phyloP scores from a whole-genome alignment of 495 filamentous ascomycete species.

The Neurospora sp. region DNA sequence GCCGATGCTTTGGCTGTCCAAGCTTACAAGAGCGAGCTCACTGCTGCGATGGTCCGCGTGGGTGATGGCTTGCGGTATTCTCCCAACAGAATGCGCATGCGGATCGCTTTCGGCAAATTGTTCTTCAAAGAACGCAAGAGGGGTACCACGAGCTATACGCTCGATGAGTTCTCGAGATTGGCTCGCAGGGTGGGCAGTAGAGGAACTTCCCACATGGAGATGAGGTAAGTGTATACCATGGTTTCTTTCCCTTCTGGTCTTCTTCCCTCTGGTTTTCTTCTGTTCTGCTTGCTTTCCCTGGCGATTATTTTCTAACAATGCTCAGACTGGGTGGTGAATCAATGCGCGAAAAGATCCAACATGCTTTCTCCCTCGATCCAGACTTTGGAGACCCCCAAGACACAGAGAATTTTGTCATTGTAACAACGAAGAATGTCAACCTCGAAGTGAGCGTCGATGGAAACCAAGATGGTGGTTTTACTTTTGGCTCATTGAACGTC shows the following conservation, averaged over 20 bases:
- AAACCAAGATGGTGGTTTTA: background rate
- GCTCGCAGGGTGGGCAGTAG: constrained; percentile 21
- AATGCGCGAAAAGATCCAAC: background rate
- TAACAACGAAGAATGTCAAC: constrained; percentile 13
- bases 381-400: background rate
- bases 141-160: constrained; percentile 25
- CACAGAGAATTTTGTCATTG: constrained; percentile 1
- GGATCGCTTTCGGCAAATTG: constrained; percentile 47
- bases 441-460: constrained; percentile 8
- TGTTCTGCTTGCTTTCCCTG: background rate
- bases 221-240: constrained; percentile 17
- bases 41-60: background rate
- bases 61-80: constrained; percentile 1
- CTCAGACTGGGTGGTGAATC: background rate
- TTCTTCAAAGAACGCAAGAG: constrained; percentile 36
- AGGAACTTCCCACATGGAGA: constrained; percentile 25
- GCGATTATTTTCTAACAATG: background rate
- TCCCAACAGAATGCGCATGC: constrained; percentile 31
- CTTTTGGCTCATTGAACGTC: constrained; percentile 4
- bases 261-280: background rate
- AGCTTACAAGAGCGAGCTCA: constrained; percentile 7
- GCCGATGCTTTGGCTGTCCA: background rate
- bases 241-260: background rate
- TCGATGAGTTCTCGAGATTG: constrained; percentile 42
- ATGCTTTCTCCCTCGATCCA: background rate